Evolutionary conservation across 2,329 filamentous ascomycete genomes (phyloP), one percentile per base, ranked within the genome.

Genomic region (Alternaria ethzedia): DNA sequence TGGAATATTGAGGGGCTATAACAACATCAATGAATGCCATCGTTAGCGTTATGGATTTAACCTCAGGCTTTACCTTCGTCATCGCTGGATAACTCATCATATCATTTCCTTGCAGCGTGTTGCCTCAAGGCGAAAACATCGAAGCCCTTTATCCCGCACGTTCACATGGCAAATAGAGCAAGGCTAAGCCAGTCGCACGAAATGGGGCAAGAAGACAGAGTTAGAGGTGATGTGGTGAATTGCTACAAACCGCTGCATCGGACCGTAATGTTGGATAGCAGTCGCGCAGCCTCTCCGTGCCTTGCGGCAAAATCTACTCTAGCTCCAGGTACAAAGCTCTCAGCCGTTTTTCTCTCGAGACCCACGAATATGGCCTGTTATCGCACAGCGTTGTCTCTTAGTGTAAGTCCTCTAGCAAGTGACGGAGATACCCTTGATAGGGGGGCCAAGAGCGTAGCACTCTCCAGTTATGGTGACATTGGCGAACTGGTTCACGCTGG

Each of bases 361-460:
- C 6, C 21, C 13, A 11, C 13, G 2, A 6, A 15, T 1, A n/a
- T 4, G 21, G 13, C 23, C 7, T n/a, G 45, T 2, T 26, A 2
- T 25, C 45, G 21, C 15, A 47, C 45, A 11, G 21, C 45, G 13
- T 2, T 25, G 3, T 25, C 45, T 47, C 9, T 6, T 47, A n/a
- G 8, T 47, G 2, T 1, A 25, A 10, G 20, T 11, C 9, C n/a
- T 65, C 63, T 66, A 64, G 61, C 64, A 66, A 43, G 23, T 54
- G 26, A 66, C 58, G 20, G 57, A 59, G n/a, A 66, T 66, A 20
- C 57, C 51, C 57, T 61, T 55, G 46, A 66, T 66, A 7, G 64
- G 45, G 6, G 49, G 57, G 15, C 64, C 64, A 32, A 66, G 50
- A 26, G 36, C 54, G 41, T 61, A 64, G 49, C 58, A 64, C 2